Evolutionary conservation across 331 rosid genomes (phyloP), one percentile per base, ranked within the genome.

Genomic region (Dryas integrifolia): DNA sequence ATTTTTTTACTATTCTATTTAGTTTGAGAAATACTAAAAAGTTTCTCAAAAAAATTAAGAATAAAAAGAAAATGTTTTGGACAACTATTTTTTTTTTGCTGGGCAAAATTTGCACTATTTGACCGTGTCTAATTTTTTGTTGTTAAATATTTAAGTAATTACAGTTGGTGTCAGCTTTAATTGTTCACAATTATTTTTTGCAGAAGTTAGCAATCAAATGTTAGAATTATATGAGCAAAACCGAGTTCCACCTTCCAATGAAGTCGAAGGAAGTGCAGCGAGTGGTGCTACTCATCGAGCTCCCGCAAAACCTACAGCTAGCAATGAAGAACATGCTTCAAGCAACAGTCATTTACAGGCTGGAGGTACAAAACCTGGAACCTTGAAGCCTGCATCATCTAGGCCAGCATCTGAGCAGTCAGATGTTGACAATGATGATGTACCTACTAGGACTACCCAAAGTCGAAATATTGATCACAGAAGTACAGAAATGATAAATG

Each of bases 141-240:
- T 30, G 24, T 57, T 55, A 52, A 53, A 24, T 24, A 6, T 35
- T 51, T 16, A 9, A 57, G 39, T 38, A 14, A 71, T 58, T 7
- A 2, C 14, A 55, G 49, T 53, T 76, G 56, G n/a, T 59, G 13
- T 73, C 30, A 72, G 62, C 50, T 85, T 70, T 75, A 50, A 85
- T 55, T 21, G 50, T 80, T 21, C 72, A 51, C 41, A 38, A 12
- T 76, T 70, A 16, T 71, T 71, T 83, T 80, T 57, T 88, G 96
- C 95, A 94, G 98, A 94, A 85, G 95, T 94, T 56, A 91, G 98
- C 86, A 91, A 94, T 81, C 98, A 94, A 86, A 94, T 94, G 98
- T 82, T 91, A 82, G 98, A 94, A 86, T 89, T 94, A 43, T 91
- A 94, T 66, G 97, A 94, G 82, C 98, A 91, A 77, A 91, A 94